phyloP scores from a whole-genome alignment of 352 stramenopile genomes.

The Phytophthora melonis region DNA sequence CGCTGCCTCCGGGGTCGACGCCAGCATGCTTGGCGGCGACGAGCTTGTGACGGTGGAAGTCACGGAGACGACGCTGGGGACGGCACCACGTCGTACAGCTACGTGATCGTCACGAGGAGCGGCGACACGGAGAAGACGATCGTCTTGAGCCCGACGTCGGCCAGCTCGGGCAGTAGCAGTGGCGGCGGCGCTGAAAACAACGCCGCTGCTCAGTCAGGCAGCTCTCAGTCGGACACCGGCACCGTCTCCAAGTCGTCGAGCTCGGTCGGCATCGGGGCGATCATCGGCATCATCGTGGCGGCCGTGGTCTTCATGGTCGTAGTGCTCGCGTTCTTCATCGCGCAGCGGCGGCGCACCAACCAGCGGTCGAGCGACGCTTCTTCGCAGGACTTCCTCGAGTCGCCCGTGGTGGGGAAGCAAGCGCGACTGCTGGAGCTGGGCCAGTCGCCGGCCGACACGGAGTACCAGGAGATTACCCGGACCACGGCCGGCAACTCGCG shows the following conservation, averaged over 20 bases:
- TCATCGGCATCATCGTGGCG: slow-evolving; percentile 34
- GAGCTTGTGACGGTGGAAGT: slow-evolving; percentile 50
- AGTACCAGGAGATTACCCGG: slow-evolving; percentile 25
- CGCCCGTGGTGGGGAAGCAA: slow-evolving; percentile 27
- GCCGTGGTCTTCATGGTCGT: slow-evolving; percentile 36
- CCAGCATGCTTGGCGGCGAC: slow-evolving; percentile 44
- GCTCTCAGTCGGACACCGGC: slow-evolving; percentile 20
- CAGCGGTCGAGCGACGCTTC: slow-evolving; percentile 9
- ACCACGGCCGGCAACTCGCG: slow-evolving; percentile 7
- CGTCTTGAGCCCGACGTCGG: slow-evolving; percentile 16
- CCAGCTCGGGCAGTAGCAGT: slow-evolving; percentile 4
- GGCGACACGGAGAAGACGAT: slow-evolving; percentile 31
- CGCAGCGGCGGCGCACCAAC: slow-evolving; percentile 29
- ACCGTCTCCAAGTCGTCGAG: slow-evolving; percentile 13
- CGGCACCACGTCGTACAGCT: slow-evolving; percentile 44
- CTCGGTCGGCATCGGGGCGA: slow-evolving; percentile 18
- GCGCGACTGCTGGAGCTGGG: slow-evolving; percentile 5
- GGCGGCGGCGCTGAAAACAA: background rate
- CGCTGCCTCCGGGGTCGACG: slow-evolving; percentile 44
- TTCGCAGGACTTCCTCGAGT: slow-evolving; percentile 22
- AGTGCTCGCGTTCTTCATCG: slow-evolving; percentile 39
- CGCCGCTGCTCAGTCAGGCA: slow-evolving; percentile 6
- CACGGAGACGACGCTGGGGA: slow-evolving; percentile 41
- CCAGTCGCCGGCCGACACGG: slow-evolving; percentile 6
- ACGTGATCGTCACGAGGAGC: slow-evolving; percentile 52